Evolutionary conservation across 768 basidiomycete genomes (phyloP), one percentile per base, ranked within the genome.

Genomic region (Floccularia luteovirens): DNA sequence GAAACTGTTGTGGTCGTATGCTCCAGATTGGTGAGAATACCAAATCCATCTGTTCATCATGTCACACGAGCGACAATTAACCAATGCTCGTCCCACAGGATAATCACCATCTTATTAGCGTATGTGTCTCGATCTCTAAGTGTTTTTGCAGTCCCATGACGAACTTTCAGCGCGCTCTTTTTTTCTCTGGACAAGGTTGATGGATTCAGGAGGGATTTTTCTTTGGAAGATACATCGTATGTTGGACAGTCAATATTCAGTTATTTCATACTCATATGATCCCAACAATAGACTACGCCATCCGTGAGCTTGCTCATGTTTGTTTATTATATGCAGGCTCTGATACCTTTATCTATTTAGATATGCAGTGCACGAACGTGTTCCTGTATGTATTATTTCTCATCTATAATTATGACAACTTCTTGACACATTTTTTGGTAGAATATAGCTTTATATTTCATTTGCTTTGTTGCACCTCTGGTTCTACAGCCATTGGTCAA

Each of bases 191-290:
- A 87, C 51, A 57, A 61, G n/a, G 62, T 90, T 7, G 63, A 77
- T 38, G 86, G 87, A 5, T 92, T 79, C 61, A 70, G 79, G 55
- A 65, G 91, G 43, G 69, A 74, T 28, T 94, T 94, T 59, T 90
- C 87, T 1, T 61, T 91, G 17, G 59, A 69, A 30, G 90, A 94
- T 61, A 77, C 75, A 14, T 76, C 86, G 80, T 89, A 50, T 48
- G 82, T 66, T n/a, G n/a, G 27, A 43, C 38, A 20, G 35, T 36
- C 35, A 11, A 24, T 24, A 14, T 17, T 17, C 36, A 30, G 31
- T 38, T 22, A 4, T 24, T 31, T 17, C 33, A 12, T 41, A 31
- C 11, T 21, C 2, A 23, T 22, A 42, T 38, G 38, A 39, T 30
- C 24, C 35, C 24, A 42, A 38, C 42, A 27, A 21, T 38, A 72